Evolutionary conservation across 805 yeast genomes (phyloP).

Genomic region (Candida broadrunensis): DNA sequence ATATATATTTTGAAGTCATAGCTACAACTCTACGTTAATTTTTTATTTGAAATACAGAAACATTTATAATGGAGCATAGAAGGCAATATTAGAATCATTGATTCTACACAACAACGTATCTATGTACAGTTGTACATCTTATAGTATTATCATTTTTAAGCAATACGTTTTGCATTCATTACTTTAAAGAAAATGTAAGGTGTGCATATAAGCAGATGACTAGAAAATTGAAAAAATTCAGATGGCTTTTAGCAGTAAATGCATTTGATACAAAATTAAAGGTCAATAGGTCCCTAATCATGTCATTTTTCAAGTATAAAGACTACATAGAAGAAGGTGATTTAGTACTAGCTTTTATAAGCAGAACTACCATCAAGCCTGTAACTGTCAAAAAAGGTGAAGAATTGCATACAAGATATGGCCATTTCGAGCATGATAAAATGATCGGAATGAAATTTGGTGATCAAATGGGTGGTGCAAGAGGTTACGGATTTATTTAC

Average conservation of each 20-base stretch:
- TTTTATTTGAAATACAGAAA: no score
- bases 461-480: slow-evolving; percentile 72
- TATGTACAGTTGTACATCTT: no score
- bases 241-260: no score
- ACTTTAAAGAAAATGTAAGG: no score
- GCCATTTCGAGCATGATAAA: slow-evolving; percentile 76
- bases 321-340: slow-evolving; percentile 80
- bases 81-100: no score
- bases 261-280: no score
- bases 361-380: slow-evolving; percentile 78
- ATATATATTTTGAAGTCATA: no score
- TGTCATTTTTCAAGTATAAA: slow-evolving; percentile 59
- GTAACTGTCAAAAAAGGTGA: slow-evolving; percentile 58
- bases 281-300: slow-evolving; percentile 7
- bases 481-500: slow-evolving; percentile 83
- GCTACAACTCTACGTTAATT: no score
- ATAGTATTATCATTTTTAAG: no score
- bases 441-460: slow-evolving; percentile 87
- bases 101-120: no score
- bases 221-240: background rate
- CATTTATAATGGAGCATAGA: no score
- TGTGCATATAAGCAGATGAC: background rate
- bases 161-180: no score
- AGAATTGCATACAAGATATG: slow-evolving; percentile 79
- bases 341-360: slow-evolving; percentile 79